Base-by-base conservation (phyloP, 1,139 yeast species). In the Pneumocystis wakefieldiae region DNA sequence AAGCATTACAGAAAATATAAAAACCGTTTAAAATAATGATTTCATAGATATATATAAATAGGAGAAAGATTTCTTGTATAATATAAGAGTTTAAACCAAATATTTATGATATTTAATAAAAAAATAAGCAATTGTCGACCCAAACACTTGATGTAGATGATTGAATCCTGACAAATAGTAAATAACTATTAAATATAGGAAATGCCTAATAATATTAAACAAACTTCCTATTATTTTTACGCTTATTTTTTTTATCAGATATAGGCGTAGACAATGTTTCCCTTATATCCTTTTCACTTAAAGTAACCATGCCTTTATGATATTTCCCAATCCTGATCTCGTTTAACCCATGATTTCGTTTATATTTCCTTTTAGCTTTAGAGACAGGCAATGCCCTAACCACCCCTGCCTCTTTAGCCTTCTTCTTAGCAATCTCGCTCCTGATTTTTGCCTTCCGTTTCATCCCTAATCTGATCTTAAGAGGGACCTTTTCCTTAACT, bases 251-350 rank as follows among this genome's bases (percentile, higher is more conserved):
- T 24, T 19, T 48, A 48, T 48, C 3, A 48, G 4, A 24, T 24
- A 12, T 28, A 41, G 53, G 24, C 2, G 15, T 24, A 48, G 55
- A 48, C 1, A 19, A 1, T 12, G 15, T 8, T 48, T 19, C 32
- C 12, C 29, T 48, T 24, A 48, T 48, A 48, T 48, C 55, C 19
- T 48, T 19, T 10, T 48, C 10, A 24, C 55, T 48, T 48, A 48
- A 48, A 12, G 28, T 48, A 48, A 48, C 6, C 55, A 48, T 48
- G 2, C 55, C 55, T 48, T 24, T 48, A 48, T 19, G 32, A 48
- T 48, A 48, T 24, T 48, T 48, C 0, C 94, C 95, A 59, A 86
- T 78, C 48, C 81, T 76, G 24, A 81, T 74, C 0, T 83, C 80
- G 1, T 77, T 67, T 66, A 81, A 81, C 4, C 77, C 75, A 67